Evolutionary conservation across 371 early-diverging fungal genomes (phyloP).

Genomic region (Nematocida displodere): DNA sequence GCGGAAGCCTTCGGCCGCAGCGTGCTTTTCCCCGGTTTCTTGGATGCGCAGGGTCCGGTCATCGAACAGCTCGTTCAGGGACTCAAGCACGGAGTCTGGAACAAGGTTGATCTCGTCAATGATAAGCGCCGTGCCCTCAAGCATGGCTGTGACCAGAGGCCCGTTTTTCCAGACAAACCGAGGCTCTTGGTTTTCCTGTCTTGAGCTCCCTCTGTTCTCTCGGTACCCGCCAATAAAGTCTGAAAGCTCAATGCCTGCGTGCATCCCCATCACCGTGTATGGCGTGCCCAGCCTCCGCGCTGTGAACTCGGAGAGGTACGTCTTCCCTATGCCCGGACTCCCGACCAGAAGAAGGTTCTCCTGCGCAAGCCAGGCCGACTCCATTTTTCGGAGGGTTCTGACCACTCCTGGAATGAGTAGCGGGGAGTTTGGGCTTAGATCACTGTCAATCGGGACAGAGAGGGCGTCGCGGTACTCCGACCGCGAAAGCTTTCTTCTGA

Average conservation of each 20-base stretch:
- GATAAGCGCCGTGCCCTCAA: constrained; percentile 81
- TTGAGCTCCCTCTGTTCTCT: constrained; percentile 49
- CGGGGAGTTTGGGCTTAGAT: not conserved
- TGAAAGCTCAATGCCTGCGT: constrained; percentile 87
- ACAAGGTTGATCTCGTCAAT: constrained; percentile 98
- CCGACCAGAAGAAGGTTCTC: constrained; percentile 95
- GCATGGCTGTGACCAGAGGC: constrained; percentile 82
- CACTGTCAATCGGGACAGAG: constrained; percentile 1
- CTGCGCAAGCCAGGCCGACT: constrained; percentile 72
- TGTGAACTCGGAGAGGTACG: constrained; percentile 87
- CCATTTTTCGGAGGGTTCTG: constrained; percentile 77
- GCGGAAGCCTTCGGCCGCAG: constrained; percentile 72
- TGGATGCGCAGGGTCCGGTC: constrained; percentile 78
- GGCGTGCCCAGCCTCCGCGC: constrained; percentile 68
- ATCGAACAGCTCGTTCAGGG: constrained; percentile 89
- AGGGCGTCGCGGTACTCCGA: constrained; percentile 24
- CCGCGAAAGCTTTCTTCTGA: not conserved
- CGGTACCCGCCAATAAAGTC: constrained; percentile 80
- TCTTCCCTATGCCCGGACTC: constrained; percentile 98
- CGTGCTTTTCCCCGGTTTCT: constrained; percentile 76
- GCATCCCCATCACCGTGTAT: constrained; percentile 84
- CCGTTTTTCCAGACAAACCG: constrained; percentile 68
- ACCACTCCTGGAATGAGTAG: constrained; percentile 64
- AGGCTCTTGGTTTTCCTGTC: constrained; percentile 74
- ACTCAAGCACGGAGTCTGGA: constrained; percentile 94